Base-by-base conservation (phyloP, 2,329 filamentous ascomycete species). In the Xylariaceae sp. region DNA sequence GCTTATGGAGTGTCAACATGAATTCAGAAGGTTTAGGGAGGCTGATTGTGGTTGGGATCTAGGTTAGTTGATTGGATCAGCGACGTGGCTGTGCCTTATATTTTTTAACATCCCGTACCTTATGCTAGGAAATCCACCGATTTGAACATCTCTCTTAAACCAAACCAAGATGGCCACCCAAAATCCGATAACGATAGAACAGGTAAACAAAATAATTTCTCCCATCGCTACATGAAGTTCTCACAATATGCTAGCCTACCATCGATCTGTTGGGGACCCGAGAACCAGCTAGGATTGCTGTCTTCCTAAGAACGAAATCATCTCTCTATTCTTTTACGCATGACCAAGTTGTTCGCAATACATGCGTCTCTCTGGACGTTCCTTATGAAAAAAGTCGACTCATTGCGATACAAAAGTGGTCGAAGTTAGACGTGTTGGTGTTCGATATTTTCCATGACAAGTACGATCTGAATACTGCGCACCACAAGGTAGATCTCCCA, bases 291-390 rank as follows among this genome's bases (percentile, higher is more conserved):
- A 57, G 41, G 48, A 26, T 53, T 48, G 43, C 43, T 12, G 39
- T 57, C 43, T 53, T 48, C 34, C 54, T 57, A 12, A 44, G 48
- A 52, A 53, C 26, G 36, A 37, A 53, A 50, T 56, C 48, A 41
- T 16, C 54, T 57, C 43, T 44, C 12, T 57, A 47, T 57, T 48
- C 48, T 24, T 21, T 19, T 8, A 33, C 45, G 24, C 26, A 45
- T 31, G 16, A 56, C 17, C 31, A 57, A 23, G 44, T 47, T 24
- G 31, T 47, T 47, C 26, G 4, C 36, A 23, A 50, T 50, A 50
- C 47, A 6, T 50, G 47, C 16, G 5, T 26, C 24, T 50, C 11
- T 33, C 24, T 50, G 16, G 36, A 57, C 16, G 40, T 52, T 8
- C 34, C 47, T 19, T n/a, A 47, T 17, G 33, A 57, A 37, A 24